phyloP scores from a whole-genome alignment of 495 filamentous ascomycete genomes.

The Penicillium pulvis region DNA sequence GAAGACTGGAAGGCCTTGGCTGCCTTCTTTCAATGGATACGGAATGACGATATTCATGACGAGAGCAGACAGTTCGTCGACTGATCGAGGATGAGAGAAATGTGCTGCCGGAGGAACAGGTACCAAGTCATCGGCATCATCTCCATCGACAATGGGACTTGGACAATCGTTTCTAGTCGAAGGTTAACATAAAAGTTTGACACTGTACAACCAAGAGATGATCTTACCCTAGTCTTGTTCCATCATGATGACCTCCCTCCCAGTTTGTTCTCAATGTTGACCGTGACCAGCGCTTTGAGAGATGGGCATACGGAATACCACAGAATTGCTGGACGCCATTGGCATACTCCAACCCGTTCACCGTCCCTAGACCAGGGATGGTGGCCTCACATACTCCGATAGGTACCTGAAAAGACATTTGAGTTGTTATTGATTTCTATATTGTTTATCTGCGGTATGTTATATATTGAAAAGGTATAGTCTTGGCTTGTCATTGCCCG shows the following conservation, averaged over 20 bases:
- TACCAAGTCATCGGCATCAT: conserved; percentile 6
- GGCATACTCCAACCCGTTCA: conserved; percentile 12
- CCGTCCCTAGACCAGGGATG: conserved; percentile 9
- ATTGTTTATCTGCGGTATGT: background rate
- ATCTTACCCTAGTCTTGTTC: conserved; percentile 10
- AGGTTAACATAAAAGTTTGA: background rate
- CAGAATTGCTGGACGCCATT: conserved; percentile 18
- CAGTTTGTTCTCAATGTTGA: conserved; percentile 7
- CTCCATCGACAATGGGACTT: conserved; percentile 3
- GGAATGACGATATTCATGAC: conserved; percentile 13
- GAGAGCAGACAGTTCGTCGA: conserved; percentile 10
- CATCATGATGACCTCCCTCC: conserved; percentile 8
- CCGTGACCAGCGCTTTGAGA: conserved; percentile 13
- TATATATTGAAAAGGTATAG: background rate
- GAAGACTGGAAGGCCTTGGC: conserved; percentile 8
- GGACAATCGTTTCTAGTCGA: conserved; percentile 14
- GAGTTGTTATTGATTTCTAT: background rate
- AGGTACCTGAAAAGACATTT: conserved; percentile 14
- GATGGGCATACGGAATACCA: conserved; percentile 15
- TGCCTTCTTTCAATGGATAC: background rate
- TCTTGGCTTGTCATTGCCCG: conserved; percentile 3
- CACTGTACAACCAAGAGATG: background rate
- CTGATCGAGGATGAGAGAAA: background rate
- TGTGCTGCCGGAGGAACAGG: conserved; percentile 10
- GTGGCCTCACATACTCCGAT: conserved; percentile 1